Evolutionary conservation across 805 yeast species (phyloP).

Genomic region (Debaryomyces hansenii): DNA sequence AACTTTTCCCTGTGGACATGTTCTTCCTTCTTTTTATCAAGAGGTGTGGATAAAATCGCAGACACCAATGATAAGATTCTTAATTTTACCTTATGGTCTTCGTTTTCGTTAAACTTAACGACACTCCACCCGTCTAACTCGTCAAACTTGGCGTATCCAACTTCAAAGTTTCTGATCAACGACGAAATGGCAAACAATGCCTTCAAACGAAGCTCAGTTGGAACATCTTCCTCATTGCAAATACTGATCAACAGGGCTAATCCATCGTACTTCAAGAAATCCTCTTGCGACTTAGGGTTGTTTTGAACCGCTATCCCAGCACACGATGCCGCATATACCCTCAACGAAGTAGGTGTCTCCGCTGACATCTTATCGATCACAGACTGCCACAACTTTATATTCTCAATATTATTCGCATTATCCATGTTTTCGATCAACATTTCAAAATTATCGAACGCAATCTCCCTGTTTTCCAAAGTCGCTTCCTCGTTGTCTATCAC

Average conservation of each 20-base stretch:
- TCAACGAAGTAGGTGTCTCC: constrained; percentile 39
- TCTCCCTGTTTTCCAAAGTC: constrained; percentile 60
- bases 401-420: constrained; percentile 90
- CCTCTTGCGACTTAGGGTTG: constrained; percentile 73
- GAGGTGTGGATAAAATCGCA: constrained; percentile 58
- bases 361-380: constrained; percentile 55
- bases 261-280: constrained; percentile 55
- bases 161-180: constrained; percentile 64
- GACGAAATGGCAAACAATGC: constrained; percentile 78
- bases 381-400: constrained; percentile 76
- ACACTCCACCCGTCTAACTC: constrained; percentile 62
- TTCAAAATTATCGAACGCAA: constrained; percentile 88
- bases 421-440: constrained; percentile 92
- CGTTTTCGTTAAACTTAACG: constrained; percentile 29
- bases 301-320: constrained; percentile 94
- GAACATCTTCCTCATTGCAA: constrained; percentile 25
- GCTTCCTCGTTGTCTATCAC: constrained; percentile 61
- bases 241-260: constrained; percentile 45
- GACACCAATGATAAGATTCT: constrained; percentile 58
- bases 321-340: constrained; percentile 64
- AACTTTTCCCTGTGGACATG: constrained; percentile 39
- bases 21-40: constrained; percentile 36
- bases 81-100: constrained; percentile 44
- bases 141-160: constrained; percentile 57
- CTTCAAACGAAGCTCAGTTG: constrained; percentile 49